These are phyloP conservation scores for Gossypium aridum DNA, from an alignment of 441 rosid species.

Conservation along the genomic window DNA sequence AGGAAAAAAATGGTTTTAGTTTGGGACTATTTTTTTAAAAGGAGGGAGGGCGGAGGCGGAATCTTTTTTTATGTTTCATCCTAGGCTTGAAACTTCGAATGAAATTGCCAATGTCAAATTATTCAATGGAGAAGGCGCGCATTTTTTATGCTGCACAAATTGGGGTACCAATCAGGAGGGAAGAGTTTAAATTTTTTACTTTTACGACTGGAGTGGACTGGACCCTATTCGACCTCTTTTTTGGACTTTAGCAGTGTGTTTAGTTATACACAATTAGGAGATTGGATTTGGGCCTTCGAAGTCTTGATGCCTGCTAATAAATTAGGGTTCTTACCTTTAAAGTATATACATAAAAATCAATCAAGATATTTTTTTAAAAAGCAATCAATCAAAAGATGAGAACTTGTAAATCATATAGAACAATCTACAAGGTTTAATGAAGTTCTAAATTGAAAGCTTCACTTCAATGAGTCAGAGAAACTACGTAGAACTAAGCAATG, in stretches of 20 bases:
- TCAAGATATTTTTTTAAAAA: background rate
- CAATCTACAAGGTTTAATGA: background rate
- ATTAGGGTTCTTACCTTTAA: background rate
- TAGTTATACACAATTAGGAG: background rate
- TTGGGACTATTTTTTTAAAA: background rate
- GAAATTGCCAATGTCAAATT: background rate
- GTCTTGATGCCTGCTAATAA: background rate
- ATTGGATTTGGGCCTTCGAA: background rate
- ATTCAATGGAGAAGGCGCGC: background rate
- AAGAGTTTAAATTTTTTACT: background rate
- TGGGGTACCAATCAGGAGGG: slow-evolving; percentile 2
- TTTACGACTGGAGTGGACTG: background rate
- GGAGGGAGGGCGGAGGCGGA: slow-evolving; percentile 8
- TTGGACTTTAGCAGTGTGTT: background rate
- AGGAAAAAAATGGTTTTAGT: background rate
- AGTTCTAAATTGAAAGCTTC: background rate
- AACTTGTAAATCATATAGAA: background rate
- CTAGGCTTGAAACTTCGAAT: background rate
- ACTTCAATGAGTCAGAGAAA: background rate
- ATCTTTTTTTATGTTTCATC: background rate
- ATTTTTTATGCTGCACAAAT: background rate
- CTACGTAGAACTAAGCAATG: background rate
- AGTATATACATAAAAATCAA: too few species aligned
- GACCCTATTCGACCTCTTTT: background rate
- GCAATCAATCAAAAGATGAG: background rate